Conservation (phyloP, 768 basidiomycete species). For the Amanita rimosa region DNA sequence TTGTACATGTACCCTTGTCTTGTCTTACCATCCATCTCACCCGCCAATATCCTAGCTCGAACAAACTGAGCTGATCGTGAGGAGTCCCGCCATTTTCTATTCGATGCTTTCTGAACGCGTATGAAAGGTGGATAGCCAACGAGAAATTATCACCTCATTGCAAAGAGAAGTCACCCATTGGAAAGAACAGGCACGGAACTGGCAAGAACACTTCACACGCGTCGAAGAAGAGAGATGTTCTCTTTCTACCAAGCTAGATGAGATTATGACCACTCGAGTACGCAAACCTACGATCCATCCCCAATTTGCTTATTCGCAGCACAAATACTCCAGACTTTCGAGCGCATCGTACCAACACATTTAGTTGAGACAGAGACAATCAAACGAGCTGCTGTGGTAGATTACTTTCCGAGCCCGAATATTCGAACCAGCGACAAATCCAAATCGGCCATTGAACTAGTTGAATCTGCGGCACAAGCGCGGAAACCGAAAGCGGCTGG, state of each 20-base stretch:
- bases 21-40: not conserved
- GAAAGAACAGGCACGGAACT: constrained; percentile 67
- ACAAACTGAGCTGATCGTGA: constrained; percentile 47
- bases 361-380: not conserved
- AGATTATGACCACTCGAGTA: constrained; percentile 42
- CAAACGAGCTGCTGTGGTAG: not conserved
- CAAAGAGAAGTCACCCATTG: constrained; percentile 57
- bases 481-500: not conserved
- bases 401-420: not conserved
- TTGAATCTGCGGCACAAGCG: not conserved
- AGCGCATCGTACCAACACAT: not conserved
- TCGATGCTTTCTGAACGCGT: not conserved
- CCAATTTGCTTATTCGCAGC: not conserved
- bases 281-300: constrained; percentile 10
- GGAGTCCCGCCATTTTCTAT: constrained; percentile 11
- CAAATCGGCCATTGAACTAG: constrained; percentile 15
- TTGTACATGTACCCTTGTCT: no score
- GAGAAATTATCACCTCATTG: constrained; percentile 48
- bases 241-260: constrained; percentile 46
- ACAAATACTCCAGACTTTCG: not conserved
- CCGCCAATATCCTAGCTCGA: constrained; percentile 24
- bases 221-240: constrained; percentile 59
- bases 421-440: not conserved
- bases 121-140: constrained; percentile 43
- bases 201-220: constrained; percentile 73